Conservation (phyloP, 805 yeast species). For the Wickerhamiella bombiphila region DNA sequence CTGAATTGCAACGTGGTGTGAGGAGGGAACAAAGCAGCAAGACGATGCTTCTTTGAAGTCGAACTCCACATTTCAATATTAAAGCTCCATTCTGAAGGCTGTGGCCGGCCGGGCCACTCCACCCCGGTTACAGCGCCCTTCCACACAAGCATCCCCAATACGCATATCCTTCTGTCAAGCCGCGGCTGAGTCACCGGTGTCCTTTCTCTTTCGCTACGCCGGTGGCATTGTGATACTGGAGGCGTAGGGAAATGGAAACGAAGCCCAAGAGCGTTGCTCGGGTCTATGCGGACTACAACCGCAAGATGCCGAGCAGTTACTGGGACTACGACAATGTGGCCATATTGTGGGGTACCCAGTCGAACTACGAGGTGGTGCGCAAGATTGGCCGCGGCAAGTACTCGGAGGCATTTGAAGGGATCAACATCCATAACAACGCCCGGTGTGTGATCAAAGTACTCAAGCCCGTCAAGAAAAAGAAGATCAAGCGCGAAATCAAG, state of each 20-base stretch:
- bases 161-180: background rate
- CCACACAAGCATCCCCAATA: conserved; percentile 10
- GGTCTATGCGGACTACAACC: conserved; percentile 72
- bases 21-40: background rate
- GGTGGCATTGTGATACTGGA: too few relatives aligned
- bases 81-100: conserved; percentile 1
- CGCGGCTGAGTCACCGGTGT: too few relatives aligned
- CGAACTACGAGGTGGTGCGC: conserved; percentile 69
- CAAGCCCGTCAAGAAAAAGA: conserved; percentile 86
- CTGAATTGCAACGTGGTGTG: conserved; percentile 3
- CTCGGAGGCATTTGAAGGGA: conserved; percentile 84
- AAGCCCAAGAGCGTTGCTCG: conserved; percentile 40
- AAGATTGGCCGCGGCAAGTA: conserved; percentile 89
- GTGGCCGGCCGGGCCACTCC: conserved; percentile 12
- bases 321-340: conserved; percentile 69
- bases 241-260: too few relatives aligned
- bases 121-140: conserved; percentile 8
- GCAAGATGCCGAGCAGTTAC: conserved; percentile 58
- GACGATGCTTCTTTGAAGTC: background rate
- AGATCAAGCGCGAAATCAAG: conserved; percentile 80
- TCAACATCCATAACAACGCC: conserved; percentile 40
- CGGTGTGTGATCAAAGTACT: conserved; percentile 78
- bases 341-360: conserved; percentile 72
- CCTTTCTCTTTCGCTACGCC: too few relatives aligned
- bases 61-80: conserved; percentile 8